phyloP scores from a whole-genome alignment of 2,329 filamentous ascomycete species.

The Cylindrodendrum hubeiense region DNA sequence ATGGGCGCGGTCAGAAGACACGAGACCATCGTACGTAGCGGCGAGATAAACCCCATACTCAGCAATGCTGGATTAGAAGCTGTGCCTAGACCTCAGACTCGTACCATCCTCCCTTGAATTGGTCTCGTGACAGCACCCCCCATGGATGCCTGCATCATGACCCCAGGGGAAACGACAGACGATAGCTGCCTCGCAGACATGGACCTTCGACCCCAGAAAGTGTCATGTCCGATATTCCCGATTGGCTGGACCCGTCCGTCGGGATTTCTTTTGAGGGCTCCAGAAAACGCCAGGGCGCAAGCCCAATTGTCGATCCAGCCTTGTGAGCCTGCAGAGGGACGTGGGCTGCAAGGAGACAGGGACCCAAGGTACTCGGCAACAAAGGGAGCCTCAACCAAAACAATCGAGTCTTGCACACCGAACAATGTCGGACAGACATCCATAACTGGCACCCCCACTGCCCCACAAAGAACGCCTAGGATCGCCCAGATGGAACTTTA shows the following conservation, averaged over 20 bases:
- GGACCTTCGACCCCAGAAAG: slow-evolving; percentile 23
- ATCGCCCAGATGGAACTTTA: slow-evolving; percentile 25
- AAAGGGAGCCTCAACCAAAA: neutral
- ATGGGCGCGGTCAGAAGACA: neutral
- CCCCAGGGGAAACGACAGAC: slow-evolving; percentile 10
- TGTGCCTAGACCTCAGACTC: neutral
- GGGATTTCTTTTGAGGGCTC: slow-evolving; percentile 22
- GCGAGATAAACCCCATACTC: neutral
- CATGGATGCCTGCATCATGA: neutral
- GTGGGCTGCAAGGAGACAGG: neutral
- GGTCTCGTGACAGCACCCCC: neutral
- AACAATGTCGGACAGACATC: slow-evolving; percentile 3
- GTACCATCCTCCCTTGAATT: neutral
- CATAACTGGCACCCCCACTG: slow-evolving; percentile 5
- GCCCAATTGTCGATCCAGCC: slow-evolving; percentile 21
- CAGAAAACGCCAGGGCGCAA: slow-evolving; percentile 20
- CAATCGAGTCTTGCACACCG: neutral
- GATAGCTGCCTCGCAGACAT: slow-evolving; percentile 6
- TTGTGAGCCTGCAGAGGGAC: slow-evolving; percentile 6
- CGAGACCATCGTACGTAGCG: neutral
- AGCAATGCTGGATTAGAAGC: neutral
- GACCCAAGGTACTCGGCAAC: neutral
- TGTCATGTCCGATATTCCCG: slow-evolving; percentile 19
- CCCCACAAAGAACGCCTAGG: slow-evolving; percentile 11
- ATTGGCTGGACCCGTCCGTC: slow-evolving; percentile 31